These are phyloP conservation scores for Solanum corneliomulleri DNA, from an alignment of 257 asterid genomes.

Conservation along the genomic window DNA sequence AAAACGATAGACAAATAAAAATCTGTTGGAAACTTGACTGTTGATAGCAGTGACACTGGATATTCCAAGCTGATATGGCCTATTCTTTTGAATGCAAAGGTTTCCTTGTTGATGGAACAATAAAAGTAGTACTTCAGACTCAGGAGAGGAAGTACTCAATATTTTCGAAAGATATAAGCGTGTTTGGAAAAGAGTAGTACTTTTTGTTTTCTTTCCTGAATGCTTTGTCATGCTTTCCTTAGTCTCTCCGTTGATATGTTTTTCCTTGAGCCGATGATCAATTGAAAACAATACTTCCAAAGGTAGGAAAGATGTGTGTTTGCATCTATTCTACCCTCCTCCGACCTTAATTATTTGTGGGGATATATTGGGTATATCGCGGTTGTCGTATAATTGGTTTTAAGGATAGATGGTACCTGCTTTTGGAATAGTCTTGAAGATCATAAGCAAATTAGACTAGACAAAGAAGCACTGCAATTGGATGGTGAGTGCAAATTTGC, in stretches of 20 bases:
- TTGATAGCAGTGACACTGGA: neutral
- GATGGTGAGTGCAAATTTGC: slow-evolving; percentile 15
- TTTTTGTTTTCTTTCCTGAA: neutral
- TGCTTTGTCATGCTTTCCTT: neutral
- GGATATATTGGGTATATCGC: neutral
- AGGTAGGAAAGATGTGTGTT: neutral
- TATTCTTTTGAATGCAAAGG: neutral
- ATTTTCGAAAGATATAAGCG: neutral
- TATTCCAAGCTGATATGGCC: neutral
- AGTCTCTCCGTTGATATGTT: neutral
- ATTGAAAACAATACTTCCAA: neutral
- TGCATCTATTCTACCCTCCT: neutral
- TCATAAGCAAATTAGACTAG: neutral
- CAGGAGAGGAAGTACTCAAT: neutral
- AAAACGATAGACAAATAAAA: neutral
- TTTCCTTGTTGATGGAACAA: neutral
- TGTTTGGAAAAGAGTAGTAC: neutral
- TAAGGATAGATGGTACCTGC: neutral
- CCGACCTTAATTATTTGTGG: neutral
- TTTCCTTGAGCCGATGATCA: neutral
- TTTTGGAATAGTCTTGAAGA: neutral
- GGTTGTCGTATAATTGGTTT: neutral
- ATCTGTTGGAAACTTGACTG: neutral
- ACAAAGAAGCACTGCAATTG: neutral
- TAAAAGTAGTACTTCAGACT: neutral